Base-by-base conservation (phyloP, 169 alveolate species). In the Cryptosporidium muris region DNA sequence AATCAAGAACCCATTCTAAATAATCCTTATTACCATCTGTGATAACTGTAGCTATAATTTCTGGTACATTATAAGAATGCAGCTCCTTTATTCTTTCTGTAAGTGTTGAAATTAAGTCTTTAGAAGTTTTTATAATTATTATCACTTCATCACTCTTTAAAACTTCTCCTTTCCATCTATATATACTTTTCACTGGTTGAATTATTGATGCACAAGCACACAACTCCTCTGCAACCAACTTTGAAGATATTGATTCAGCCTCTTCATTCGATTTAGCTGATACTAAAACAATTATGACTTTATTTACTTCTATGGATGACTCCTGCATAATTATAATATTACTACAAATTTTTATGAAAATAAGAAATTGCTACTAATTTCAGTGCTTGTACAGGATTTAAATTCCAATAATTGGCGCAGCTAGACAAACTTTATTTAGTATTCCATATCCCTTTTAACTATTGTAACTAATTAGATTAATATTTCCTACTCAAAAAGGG, bases 121-220 rank as follows among this genome's bases (percentile, higher is more conserved):
- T 9, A 11, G 68, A 43, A 1, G 85, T 34, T 47, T 74, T 74
- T 43, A 74, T 58, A 47, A 74, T 43, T 45, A 74, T n/a, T 25
- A 74, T 74, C 9, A 25, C 45, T 45, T 74, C 85, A 8, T 16
- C 60, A 5, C 60, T 58, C 9, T 74, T 63, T 12, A 58, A 38
- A 43, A 74, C 49, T 38, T 42, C n/a, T 14, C 68, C 85, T 45
- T 74, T 37, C 36, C 42, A 74, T 54, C 45, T 56, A 14, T 74
- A 74, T 25, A 74, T 2, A 51, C 85, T 74, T 74, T 51, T 74
- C 43, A 74, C 67, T 25, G 16, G 25, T 42, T 66, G 85, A 62
- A 74, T 60, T 34, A 74, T 74, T 25, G 42, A 58, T 43, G 47
- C 85, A 58, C 85, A 74, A 34, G 85, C 85, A 74, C 85, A 74